phyloP scores from a whole-genome alignment of 768 basidiomycete genomes.

The Pulveroboletus ravenelii region DNA sequence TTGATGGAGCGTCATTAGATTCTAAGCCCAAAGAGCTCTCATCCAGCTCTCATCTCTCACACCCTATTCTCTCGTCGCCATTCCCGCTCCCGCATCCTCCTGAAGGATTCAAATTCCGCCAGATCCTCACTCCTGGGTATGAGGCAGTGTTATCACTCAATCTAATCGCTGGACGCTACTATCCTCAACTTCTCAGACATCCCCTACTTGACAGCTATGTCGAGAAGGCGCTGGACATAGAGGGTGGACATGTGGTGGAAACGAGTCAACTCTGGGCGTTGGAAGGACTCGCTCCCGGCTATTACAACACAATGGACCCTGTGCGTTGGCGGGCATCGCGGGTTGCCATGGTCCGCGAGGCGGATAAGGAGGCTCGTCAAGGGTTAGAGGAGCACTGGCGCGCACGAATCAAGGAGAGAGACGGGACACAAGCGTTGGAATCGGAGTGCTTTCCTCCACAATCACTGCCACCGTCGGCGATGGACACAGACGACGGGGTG shows the following conservation, averaged over 20 bases:
- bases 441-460: slow-evolving; percentile 13
- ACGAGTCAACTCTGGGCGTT: slow-evolving; percentile 61
- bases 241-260: slow-evolving; percentile 36
- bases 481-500: background rate
- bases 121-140: slow-evolving; percentile 54
- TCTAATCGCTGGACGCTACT: slow-evolving; percentile 76
- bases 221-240: slow-evolving; percentile 34
- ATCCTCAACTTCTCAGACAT: slow-evolving; percentile 64
- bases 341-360: slow-evolving; percentile 56
- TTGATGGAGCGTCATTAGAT: slow-evolving; percentile 11
- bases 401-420: slow-evolving; percentile 28
- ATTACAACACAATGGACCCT: slow-evolving; percentile 69
- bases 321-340: slow-evolving; percentile 49
- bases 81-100: slow-evolving; percentile 61
- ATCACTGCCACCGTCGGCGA: background rate
- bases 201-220: slow-evolving; percentile 49
- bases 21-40: slow-evolving; percentile 15
- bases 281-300: slow-evolving; percentile 66
- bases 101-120: slow-evolving; percentile 62
- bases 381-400: slow-evolving; percentile 41
- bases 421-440: slow-evolving; percentile 18
- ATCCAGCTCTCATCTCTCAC: slow-evolving; percentile 33
- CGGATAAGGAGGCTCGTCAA: slow-evolving; percentile 44
- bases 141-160: slow-evolving; percentile 68
- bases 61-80: slow-evolving; percentile 29